Base-by-base conservation (phyloP, 768 basidiomycete species). In the Lentinula guzmanii region DNA sequence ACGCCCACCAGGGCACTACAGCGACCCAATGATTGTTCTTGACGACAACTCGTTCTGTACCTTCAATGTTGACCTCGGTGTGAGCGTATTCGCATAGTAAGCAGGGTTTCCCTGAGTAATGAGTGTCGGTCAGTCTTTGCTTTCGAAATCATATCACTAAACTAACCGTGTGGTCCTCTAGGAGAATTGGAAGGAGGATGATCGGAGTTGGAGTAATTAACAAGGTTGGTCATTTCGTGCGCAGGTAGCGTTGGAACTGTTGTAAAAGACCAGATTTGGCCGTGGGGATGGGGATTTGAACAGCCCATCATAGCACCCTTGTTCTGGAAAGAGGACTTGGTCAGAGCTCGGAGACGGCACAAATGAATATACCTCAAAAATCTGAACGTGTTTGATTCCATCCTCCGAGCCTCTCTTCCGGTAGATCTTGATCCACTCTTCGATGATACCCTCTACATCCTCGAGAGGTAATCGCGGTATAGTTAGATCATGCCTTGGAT, bases 251-350 rank as follows among this genome's bases (percentile, higher is more conserved):
- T 82, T 0, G 93, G 93, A 6, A 94, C 75, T 15, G 77, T 77
- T 3, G 89, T 90, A 4, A 88, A 72, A 3, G 91, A 89, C 91
- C 93, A 93, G 15, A 87, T 84, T 72, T 97, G 95, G 21, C 93
- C 92, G 71, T 96, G 95, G 0, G 95, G 93, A 70, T 96, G 95
- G 28, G 93, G 92, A 69, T 95, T 96, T 6, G 90, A 93, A 69
- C 93, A 95, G 10, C 95, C 95, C 95, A 95, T 95, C 79, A 93
- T 94, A 2, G 87, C 74, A 2, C 95, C 95, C 74, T 95, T 95
- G 72, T 94, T 95, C 88, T 93, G 66, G 53, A 43, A 55, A 52
- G 34, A 45, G 65, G n/a, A 37, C 57, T 65, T 11, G 61, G n/a
- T 42, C 39, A 33, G 8, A 33, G 54, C 6, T 45, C 28, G 13